phyloP scores from a whole-genome alignment of 176 grass and related monocot genomes.

The Metroxylon sagu region DNA sequence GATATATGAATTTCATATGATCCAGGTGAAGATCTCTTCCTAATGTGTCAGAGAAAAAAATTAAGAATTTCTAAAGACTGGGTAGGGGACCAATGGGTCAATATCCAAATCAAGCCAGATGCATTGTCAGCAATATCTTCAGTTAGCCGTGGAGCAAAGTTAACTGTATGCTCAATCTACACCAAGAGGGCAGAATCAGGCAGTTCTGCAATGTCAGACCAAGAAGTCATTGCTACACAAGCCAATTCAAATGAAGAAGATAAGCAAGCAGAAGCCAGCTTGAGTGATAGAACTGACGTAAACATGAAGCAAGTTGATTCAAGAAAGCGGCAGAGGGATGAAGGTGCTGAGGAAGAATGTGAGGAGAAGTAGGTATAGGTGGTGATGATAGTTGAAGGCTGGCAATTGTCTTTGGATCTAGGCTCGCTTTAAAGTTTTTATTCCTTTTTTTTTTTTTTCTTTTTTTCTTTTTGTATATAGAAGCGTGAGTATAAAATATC shows the following conservation, averaged over 20 bases:
- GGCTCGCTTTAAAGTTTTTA: not conserved
- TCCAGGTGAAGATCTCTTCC: constrained; percentile 74
- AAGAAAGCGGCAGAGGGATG: constrained; percentile 27
- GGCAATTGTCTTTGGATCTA: too few relatives aligned
- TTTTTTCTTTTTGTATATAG: not conserved
- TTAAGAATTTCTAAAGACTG: constrained; percentile 85
- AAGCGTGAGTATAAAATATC: too few relatives aligned
- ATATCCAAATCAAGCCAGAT: constrained; percentile 50
- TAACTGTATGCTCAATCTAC: constrained; percentile 22
- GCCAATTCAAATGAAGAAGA: constrained; percentile 22
- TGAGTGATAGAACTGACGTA: constrained; percentile 14
- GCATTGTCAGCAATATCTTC: constrained; percentile 50
- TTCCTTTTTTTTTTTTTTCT: not conserved
- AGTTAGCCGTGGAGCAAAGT: constrained; percentile 23
- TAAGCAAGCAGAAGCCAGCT: constrained; percentile 25
- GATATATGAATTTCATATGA: not conserved
- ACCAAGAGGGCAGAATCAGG: constrained; percentile 30
- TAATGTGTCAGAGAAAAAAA: constrained; percentile 50
- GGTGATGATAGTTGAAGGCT: constrained; percentile 23
- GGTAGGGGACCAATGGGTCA: constrained; percentile 59
- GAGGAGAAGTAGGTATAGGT: constrained; percentile 37
- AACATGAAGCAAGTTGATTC: constrained; percentile 27
- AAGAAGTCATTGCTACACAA: constrained; percentile 9
- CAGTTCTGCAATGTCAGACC: constrained; percentile 30
- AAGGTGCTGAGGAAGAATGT: constrained; percentile 20